Evolutionary conservation across 148 eudicot genomes (phyloP), one percentile per base, ranked within the genome.

Genomic region (Oxyria digyna): DNA sequence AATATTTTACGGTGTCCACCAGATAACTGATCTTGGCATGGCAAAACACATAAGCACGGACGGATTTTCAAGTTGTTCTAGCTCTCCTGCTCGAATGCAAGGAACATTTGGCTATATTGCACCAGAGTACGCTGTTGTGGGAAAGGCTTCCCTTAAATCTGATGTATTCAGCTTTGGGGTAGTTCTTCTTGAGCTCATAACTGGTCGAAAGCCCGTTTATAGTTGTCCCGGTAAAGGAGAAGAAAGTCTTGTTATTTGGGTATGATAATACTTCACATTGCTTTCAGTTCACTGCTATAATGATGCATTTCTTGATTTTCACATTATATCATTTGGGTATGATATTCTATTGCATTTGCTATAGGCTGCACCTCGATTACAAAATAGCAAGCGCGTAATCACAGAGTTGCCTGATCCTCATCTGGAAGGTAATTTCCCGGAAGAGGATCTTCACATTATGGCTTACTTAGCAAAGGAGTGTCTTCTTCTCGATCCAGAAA

Each of bases 101-200:
- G 98, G 98, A 49, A 93, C 97, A n/a, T 93, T 93, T 81, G 98
- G 98, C 54, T 93, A 93, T 80, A 89, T 93, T 78, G 98, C 98
- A 48, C 98, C 98, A 8, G 98, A 93, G 76, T 87, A 90, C 79
- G 92, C 97, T 43, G 84, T 87, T 71, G 79, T 86, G 66, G 98
- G 98, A 69, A 85, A 81, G 84, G 96, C 87, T 72, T 81, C 96
- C 62, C 77, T 90, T 18, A 93, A 89, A 74, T 89, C 98, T 0
- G 98, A 93, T 80, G 96, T 93, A 71, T 93, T 93, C 85, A 93
- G 98, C 81, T 93, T 93, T 71, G 98, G 98, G 69, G 98, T 93
- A 18, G 98, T 93, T 77, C 95, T 93, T 72, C 97, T 93, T 67
- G 98, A 93, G 70, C 72, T 93, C 54, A 85, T 93, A 67, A 87